Evolutionary conservation across 129 eudicot species (phyloP).

Genomic region (Artemisia annua): DNA sequence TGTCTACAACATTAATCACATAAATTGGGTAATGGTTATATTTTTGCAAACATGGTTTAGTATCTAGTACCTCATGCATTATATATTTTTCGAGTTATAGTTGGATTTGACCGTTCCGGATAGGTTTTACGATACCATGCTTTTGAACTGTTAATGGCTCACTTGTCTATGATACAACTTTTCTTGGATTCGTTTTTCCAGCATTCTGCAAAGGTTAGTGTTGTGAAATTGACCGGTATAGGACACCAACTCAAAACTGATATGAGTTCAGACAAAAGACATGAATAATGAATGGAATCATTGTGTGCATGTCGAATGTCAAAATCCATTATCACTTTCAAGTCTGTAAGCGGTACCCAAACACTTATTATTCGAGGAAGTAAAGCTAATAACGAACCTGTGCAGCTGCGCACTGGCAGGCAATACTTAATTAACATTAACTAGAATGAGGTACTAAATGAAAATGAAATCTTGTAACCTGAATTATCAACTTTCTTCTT

Average conservation of each 20-base stretch:
- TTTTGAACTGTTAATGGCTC: neutral
- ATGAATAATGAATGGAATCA: neutral
- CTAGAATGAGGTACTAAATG: neutral
- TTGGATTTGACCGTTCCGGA: neutral
- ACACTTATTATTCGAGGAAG: too few species aligned
- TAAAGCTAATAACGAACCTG: too few species aligned
- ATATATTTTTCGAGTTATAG: neutral
- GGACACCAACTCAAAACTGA: too few species aligned
- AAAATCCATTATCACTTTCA: too few species aligned
- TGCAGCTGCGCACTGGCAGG: too few species aligned
- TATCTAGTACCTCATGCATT: neutral
- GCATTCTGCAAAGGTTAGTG: neutral
- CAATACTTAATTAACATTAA: neutral
- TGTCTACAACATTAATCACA: neutral
- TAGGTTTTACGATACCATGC: neutral
- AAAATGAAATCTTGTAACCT: constrained; percentile 32
- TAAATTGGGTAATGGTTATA: neutral
- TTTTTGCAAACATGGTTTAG: neutral
- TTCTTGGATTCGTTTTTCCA: neutral
- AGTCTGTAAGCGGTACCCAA: too few species aligned
- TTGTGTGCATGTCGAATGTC: too few species aligned
- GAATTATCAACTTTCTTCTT: constrained; percentile 15
- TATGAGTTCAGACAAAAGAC: too few species aligned
- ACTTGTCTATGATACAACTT: neutral
- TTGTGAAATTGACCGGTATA: neutral